Evolutionary conservation across 176 grass and related monocot species (phyloP).

Genomic region (Raddia guianensis): DNA sequence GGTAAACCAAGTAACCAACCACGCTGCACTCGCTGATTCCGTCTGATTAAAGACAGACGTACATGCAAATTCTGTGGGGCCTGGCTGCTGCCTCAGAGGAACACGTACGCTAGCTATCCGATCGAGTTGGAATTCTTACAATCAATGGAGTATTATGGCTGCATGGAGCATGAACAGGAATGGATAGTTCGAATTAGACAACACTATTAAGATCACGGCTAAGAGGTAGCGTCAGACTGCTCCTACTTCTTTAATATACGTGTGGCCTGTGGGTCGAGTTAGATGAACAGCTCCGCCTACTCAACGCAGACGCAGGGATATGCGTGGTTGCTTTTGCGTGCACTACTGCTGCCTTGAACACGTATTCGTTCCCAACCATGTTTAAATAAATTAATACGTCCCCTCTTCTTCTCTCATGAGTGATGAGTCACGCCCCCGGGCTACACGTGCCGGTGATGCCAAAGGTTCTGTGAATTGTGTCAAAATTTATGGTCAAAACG

Average conservation of each 20-base stretch:
- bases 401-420: neutral
- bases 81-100: constrained; percentile 1
- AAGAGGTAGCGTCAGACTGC: neutral
- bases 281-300: constrained; percentile 47
- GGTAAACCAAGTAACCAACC: constrained; percentile 44
- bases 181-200: neutral
- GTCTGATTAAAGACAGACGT: neutral
- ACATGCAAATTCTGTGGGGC: constrained; percentile 23
- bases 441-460: neutral
- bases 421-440: neutral
- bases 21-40: neutral
- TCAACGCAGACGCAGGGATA: constrained; percentile 16
- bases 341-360: neutral
- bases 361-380: neutral
- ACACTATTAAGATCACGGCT: neutral
- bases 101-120: too few species aligned
- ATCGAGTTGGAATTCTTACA: neutral
- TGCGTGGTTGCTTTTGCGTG: constrained; percentile 39
- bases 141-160: neutral
- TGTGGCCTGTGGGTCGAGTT: neutral
- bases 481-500: neutral
- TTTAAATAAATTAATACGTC: too few species aligned
- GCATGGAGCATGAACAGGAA: constrained; percentile 6
- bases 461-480: neutral
- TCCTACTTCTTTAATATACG: neutral